These are phyloP conservation scores for Serendipita vermifera DNA, from an alignment of 768 basidiomycete genomes.

Conservation along the genomic window DNA sequence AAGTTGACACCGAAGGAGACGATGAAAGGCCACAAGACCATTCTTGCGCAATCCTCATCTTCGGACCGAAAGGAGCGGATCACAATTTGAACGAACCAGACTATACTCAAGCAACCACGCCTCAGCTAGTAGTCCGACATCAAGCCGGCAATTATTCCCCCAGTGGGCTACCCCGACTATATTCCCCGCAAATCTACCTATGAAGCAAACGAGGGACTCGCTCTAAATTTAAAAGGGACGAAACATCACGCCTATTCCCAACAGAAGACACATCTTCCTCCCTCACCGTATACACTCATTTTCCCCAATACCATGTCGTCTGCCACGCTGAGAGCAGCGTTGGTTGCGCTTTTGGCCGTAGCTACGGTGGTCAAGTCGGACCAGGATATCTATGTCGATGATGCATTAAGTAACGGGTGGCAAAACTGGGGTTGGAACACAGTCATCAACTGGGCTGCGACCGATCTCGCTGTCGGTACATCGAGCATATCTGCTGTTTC, in stretches of 20 bases:
- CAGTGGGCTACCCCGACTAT: too few relatives aligned
- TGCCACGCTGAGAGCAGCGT: not conserved
- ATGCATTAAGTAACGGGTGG: slow-evolving; percentile 33
- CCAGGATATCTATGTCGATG: slow-evolving; percentile 32
- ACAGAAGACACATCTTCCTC: too few relatives aligned
- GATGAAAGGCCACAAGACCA: too few relatives aligned
- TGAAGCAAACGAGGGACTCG: not conserved
- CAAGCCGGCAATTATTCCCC: not conserved
- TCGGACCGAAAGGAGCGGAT: too few relatives aligned
- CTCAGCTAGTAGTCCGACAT: not conserved
- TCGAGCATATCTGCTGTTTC: slow-evolving; percentile 34
- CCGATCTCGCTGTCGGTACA: slow-evolving; percentile 31
- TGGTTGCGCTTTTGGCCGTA: slow-evolving; percentile 7
- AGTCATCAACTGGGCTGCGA: slow-evolving; percentile 32
- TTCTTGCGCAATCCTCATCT: too few relatives aligned
- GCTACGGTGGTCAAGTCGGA: slow-evolving; percentile 21
- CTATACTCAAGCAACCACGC: too few relatives aligned
- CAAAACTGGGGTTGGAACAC: slow-evolving; percentile 42
- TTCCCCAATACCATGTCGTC: not conserved
- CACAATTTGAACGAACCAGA: too few relatives aligned
- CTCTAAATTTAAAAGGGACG: not conserved
- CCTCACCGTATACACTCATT: not conserved
- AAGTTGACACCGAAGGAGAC: too few relatives aligned
- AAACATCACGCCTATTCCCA: too few relatives aligned
- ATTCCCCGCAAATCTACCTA: not conserved